A percentile compares a stretch with the other conserved stretches of the same genome.
Evolutionary conservation across 2,329 filamentous ascomycete species (phyloP).

Genomic region (Alternaria incomplexa): DNA sequence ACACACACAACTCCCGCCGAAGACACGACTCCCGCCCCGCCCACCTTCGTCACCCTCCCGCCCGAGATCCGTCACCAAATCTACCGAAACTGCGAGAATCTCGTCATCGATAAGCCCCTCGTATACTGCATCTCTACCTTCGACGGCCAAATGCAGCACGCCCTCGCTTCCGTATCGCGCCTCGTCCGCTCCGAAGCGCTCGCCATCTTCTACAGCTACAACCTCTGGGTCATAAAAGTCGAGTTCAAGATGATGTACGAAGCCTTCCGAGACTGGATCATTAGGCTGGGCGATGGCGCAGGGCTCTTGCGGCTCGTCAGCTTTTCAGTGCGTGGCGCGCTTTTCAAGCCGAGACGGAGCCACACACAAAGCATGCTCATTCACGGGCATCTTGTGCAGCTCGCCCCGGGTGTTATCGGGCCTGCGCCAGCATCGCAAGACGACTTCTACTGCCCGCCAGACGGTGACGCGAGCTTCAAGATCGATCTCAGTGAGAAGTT

Average conservation of each 20-base stretch:
- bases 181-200: conserved; percentile 46
- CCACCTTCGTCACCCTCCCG: conserved; percentile 44
- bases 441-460: conserved; percentile 37
- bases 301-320: conserved; percentile 39
- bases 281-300: conserved; percentile 41
- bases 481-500: conserved; percentile 48
- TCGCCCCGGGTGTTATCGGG: conserved; percentile 17
- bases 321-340: conserved; percentile 39
- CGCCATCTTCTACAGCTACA: conserved; percentile 50
- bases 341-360: conserved; percentile 42
- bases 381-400: conserved; percentile 29
- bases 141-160: conserved; percentile 45
- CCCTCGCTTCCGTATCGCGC: conserved; percentile 44
- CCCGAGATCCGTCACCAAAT: conserved; percentile 47
- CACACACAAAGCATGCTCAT: conserved; percentile 29
- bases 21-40: conserved; percentile 12
- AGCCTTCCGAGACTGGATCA: conserved; percentile 49
- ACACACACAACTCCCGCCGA: neutral
- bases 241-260: conserved; percentile 51
- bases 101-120: conserved; percentile 44
- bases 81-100: conserved; percentile 45
- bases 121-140: conserved; percentile 51
- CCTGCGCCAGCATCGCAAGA: conserved; percentile 16
- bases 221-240: conserved; percentile 49
- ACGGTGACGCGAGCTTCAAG: conserved; percentile 47